Percentiles rank a stretch among this genome's conserved stretches.
These are phyloP conservation scores for Erodium texanum DNA, from an alignment of 441 rosid species.

Conservation along the genomic window DNA sequence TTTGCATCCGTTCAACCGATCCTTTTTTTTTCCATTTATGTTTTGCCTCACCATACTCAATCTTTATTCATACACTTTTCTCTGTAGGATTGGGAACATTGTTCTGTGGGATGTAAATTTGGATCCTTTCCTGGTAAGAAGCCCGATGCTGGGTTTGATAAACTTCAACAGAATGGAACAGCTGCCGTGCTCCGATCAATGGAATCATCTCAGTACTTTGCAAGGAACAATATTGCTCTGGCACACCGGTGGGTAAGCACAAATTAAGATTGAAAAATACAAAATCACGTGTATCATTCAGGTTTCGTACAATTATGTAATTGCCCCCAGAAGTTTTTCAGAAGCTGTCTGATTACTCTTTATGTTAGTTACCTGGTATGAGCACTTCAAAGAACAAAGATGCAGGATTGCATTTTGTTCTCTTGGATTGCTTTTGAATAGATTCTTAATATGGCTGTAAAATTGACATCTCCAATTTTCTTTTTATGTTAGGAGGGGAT, in stretches of 20 bases:
- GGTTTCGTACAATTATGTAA: no score
- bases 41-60: not conserved
- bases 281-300: not conserved
- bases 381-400: no score
- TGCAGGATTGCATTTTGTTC: no score
- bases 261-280: slow-evolving; percentile 18
- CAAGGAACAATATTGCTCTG: slow-evolving; percentile 46
- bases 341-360: no score
- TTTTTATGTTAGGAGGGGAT: slow-evolving; percentile 49
- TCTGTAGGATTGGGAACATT: slow-evolving; percentile 50
- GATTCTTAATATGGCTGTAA: not conserved
- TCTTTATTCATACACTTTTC: not conserved
- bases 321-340: no score
- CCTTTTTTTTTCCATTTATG: not conserved
- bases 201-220: slow-evolving; percentile 76
- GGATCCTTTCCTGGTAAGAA: slow-evolving; percentile 26
- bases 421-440: no score
- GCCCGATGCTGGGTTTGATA: slow-evolving; percentile 65
- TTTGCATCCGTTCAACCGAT: not conserved
- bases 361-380: no score
- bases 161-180: slow-evolving; percentile 29
- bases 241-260: slow-evolving; percentile 99
- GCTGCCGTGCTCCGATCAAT: slow-evolving; percentile 59
- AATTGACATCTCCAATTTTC: slow-evolving; percentile 12
- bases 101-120: slow-evolving; percentile 60